Evolutionary conservation across 108 stramenopile genomes (phyloP), one percentile per base, ranked within the genome.

Genomic region (Cylindrotheca fusiformis): DNA sequence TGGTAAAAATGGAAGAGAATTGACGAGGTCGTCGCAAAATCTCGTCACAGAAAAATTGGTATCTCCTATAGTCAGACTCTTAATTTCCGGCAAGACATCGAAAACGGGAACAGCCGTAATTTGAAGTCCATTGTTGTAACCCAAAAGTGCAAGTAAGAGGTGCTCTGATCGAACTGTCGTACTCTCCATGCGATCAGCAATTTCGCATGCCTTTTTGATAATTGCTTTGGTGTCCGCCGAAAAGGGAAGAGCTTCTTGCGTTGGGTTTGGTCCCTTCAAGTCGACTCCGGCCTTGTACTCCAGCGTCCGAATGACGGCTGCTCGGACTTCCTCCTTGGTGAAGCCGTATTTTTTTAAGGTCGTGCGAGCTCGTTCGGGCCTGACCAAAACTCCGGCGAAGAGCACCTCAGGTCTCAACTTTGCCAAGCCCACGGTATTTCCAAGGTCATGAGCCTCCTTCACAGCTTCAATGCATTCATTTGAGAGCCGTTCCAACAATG

Each of bases 111-210:
- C 63, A 0, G 63, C 29, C n/a, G 72, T 63, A 53, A 78, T 78
- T 1, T 46, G 55, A 18, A 55, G 58, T 23, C 71, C 71, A 41
- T 68, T 59, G 53, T 82, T 81, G 63, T 85, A 81, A 44, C 81
- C 80, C 68, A 88, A 48, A 26, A 91, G 30, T 18, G 84, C 83
- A 64, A 87, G 63, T 19, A 91, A 55, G 14, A 91, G 77, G 65
- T 88, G 84, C 57, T 88, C 87, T 20, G 79, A 71, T 48, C 83
- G 65, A 14, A 88, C 75, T 24, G 73, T 57, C 8, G 63, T 50
- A 6, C 64, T 62, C 30, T 75, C 77, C 20, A 88, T 58, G 3
- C 74, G 67, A 58, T 85, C 84, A 29, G 85, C 87, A 61, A 88
- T 82, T 8, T 50, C 14, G 19, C 63, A 72, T 12, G 90, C 90